Base-by-base conservation (phyloP, 345 rosid genomes). In the Draba incana region DNA sequence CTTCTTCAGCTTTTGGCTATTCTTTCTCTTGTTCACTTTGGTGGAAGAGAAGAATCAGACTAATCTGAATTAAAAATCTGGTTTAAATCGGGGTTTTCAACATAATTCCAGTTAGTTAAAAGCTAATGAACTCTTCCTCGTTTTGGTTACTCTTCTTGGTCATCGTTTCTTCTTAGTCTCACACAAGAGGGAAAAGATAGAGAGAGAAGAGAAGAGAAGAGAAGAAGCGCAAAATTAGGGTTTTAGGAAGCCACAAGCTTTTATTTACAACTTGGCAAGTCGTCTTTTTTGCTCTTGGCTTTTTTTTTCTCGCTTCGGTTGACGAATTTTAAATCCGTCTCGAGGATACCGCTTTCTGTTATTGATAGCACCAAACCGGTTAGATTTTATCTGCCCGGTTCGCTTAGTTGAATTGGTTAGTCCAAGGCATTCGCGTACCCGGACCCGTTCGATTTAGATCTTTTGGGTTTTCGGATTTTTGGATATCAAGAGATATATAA, bases 1-100 rank as follows among this genome's bases (percentile, higher is more conserved):
- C 79, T 77, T 83, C 90, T 38, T 74, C 74, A 12, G 77, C 69
- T 46, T 79, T 79, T 30, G 86, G 65, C 57, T 83, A 80, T 68
- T 80, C 88, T 28, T 82, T 79, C 52, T 71, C 80, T 51, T 85
- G 35, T 31, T 31, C 35, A 3, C 35, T 31, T 31, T 4, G 6
- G 35, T 5, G 35, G 35, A 31, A 28, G 30, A 28, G 4, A 28
- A 28, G 30, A 28, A 2, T 28, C 30, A 31, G 35, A 31, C 35
- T 31, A 31, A 31, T 31, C 35, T 5, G 6, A 31, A 5, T 31
- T 5, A 31, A 31, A 31, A 31, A 31, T 31, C 6, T 28, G 30
- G 30, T 28, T 28, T 28, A 28, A 28, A 28, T 28, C 4, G 30
- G 30, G 3, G 30, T 28, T 28, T 28, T 28, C 30, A 28, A 28